Evolutionary conservation across 176 grass and related monocot species (phyloP).

Genomic region (Raddia guianensis): DNA sequence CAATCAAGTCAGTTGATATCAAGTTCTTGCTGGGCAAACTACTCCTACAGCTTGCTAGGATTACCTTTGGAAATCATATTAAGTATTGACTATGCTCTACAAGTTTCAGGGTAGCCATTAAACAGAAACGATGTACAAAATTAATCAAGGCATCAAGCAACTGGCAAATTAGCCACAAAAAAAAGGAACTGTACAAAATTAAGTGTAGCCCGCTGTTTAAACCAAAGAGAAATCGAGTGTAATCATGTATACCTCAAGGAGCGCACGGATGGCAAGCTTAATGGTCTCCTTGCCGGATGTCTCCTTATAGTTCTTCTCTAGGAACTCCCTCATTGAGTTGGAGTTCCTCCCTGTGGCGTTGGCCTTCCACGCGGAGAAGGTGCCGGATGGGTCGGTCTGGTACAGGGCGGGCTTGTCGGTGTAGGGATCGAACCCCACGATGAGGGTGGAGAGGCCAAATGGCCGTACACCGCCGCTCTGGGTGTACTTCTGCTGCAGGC

Average conservation of each 20-base stretch:
- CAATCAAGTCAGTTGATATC: neutral
- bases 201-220: neutral
- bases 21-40: neutral
- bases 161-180: neutral
- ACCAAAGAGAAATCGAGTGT: neutral
- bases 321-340: slow-evolving; percentile 92
- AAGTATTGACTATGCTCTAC: neutral
- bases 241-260: slow-evolving; percentile 66
- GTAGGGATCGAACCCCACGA: slow-evolving; percentile 90
- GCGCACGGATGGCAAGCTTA: slow-evolving; percentile 83
- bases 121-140: neutral
- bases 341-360: slow-evolving; percentile 96
- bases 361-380: slow-evolving; percentile 97
- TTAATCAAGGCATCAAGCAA: neutral
- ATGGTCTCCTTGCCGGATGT: slow-evolving; percentile 89
- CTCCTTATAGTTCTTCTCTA: slow-evolving; percentile 99
- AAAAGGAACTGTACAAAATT: neutral
- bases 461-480: slow-evolving; percentile 86
- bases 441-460: slow-evolving; percentile 91
- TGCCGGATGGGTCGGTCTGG: slow-evolving; percentile 91
- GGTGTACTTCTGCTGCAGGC: slow-evolving; percentile 97
- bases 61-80: neutral
- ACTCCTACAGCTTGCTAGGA: neutral
- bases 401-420: slow-evolving; percentile 70
- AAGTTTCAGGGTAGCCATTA: neutral